Base-by-base conservation (phyloP, 2,329 filamentous ascomycete genomes). In the Talaromyces islandicus region DNA sequence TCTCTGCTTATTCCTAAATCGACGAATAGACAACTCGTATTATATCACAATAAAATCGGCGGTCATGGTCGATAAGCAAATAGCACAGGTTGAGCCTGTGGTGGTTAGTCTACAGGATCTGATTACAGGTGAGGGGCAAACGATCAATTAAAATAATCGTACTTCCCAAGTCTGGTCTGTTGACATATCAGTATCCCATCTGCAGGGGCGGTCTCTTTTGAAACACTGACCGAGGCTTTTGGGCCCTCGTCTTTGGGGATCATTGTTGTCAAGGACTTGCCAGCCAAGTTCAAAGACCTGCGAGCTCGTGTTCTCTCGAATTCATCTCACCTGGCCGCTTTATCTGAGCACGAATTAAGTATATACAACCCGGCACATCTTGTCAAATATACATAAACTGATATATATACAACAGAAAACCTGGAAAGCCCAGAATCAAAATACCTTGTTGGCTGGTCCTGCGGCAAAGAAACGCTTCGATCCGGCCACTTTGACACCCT, bases 171-270 rank as follows among this genome's bases (percentile, higher is more conserved):
- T n/a, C 30, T 5, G 29, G 25, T 7, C 30, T 25, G 32, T 46
- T 51, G 32, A 55, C 19, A 59, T 19, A 12, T 10, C 35, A 30
- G 43, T 11, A 54, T 32, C 4, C 14, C 25, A 24, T 17, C 43
- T 25, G 10, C 57, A 74, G 76, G 74, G 54, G 67, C 71, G 6
- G 70, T 81, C 51, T 73, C 78, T 7, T 79, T 78, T 62, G 69
- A 75, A 19, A 75, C 74, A 10, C 71, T 81, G 12, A 74, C 77
- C 32, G 71, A 88, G 66, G 94, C 94, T 0, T 97, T 99, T 71
- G 94, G 94, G 0, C 91, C 92, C 1, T 86, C 90, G 27, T 96
- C 92, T 2, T 80, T 97, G 12, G 94, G 94, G 0, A 96, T 99
- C 57, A 88, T 99, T 59, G 80, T 97, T n/a, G 92, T 99, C 54